Evolutionary conservation across 345 rosid genomes (phyloP), one percentile per base, ranked within the genome.

Genomic region (Eucalyptus sideroxylon): DNA sequence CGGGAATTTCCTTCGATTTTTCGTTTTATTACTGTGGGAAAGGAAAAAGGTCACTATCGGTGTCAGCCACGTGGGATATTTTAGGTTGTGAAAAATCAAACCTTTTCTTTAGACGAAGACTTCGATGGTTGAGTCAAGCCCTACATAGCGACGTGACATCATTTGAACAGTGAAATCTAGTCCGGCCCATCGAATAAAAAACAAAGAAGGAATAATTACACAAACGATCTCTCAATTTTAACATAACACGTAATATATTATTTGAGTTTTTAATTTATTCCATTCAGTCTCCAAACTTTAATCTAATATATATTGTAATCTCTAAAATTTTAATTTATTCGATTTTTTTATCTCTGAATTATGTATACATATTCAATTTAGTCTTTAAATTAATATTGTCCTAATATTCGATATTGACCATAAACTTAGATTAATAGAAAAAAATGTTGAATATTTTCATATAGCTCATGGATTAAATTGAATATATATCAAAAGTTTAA

Each of bases 331-430:
- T 21, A 1, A 53, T 7, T 0, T 53, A 53, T 53, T 53, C 0
- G 21, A 53, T 21, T 53, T 53, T 53, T 53, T 53, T 0, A 53
- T 53, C 0, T 0, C 0, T 21, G 2, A 62, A 0, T 6, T 0
- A 6, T 60, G 13, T 62, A 1, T 3, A 27, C 1, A 27, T 60
- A 6, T 60, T 62, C 16, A 27, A 30, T 62, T 30, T 30, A 24
- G 30, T 26, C 13, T 26, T 56, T 24, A 24, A 4, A 53, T 53
- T 53, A 53, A 53, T 53, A 0, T 53, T 21, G 2, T 21, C 26
- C 11, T 21, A 1, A 53, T 53, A 1, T 56, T 56, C 30, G 2
- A 56, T 56, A 27, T 27, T 60, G 2, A 12, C 31, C 17, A 2
- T 0, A 0, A 62, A 30, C 16, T 12, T 12, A 30, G 3, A 62